Conservation (phyloP, 495 filamentous ascomycete genomes). For the Aspergillus panamensis region DNA sequence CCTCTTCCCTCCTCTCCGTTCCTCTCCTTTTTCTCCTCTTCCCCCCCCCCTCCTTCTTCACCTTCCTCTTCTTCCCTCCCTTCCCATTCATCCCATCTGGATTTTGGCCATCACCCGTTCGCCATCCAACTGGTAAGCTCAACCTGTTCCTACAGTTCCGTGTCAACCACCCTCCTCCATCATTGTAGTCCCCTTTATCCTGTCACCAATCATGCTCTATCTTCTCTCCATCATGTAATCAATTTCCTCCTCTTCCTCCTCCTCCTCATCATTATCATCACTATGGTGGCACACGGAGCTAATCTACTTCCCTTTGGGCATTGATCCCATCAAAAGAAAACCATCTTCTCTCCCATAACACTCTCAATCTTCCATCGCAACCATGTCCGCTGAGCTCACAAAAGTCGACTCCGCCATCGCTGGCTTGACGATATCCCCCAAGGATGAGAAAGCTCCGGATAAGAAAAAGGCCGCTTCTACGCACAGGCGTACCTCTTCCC, state of each 20-base stretch:
- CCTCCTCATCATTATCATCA: background rate
- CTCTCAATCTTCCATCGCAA: conserved; percentile 22
- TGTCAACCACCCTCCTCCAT: conserved; percentile 13
- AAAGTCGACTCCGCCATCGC: conserved; percentile 87
- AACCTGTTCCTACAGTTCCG: conserved; percentile 21
- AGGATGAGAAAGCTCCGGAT: conserved; percentile 53
- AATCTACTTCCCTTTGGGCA: background rate
- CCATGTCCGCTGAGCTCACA: conserved; percentile 67
- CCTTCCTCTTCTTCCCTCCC: conserved; percentile 19
- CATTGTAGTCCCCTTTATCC: background rate
- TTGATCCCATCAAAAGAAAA: background rate
- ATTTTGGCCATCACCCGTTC: conserved; percentile 22
- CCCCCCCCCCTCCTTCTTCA: conserved; percentile 20
- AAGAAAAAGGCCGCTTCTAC: conserved; percentile 35
- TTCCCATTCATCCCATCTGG: conserved; percentile 27
- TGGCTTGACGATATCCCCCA: conserved; percentile 64
- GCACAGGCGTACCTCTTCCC: conserved; percentile 65
- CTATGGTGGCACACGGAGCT: conserved; percentile 4
- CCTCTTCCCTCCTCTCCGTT: conserved; percentile 25
- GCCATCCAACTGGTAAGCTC: conserved; percentile 21
- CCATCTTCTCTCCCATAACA: conserved; percentile 2
- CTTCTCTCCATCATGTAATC: background rate
- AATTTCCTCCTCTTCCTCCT: no score
- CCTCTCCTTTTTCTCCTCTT: conserved; percentile 16
- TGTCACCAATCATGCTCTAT: conserved; percentile 1